Evolutionary conservation across 768 basidiomycete species (phyloP), one percentile per base, ranked within the genome.

Genomic region (Agaricus blazei): DNA sequence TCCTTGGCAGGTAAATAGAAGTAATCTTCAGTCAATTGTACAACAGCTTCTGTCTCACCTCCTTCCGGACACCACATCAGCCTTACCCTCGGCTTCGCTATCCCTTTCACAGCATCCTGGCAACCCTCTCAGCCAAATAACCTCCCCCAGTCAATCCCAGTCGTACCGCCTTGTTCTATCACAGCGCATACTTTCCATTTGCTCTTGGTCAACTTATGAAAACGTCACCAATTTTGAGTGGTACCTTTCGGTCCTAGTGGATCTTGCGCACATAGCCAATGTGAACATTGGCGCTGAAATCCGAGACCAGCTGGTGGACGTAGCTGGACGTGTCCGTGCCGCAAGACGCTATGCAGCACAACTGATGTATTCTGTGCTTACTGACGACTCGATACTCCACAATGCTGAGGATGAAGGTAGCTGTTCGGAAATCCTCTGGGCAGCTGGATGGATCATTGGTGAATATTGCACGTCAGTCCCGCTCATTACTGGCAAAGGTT

Each of bases 361-460:
- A 66, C 74, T 95, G 51, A 88, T 95, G 85, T 83, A 85, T 57
- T 84, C 86, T 48, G 65, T 98, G 8, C 67, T 98, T 41, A 81
- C 79, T 46, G 95, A 98, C 60, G 87, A 91, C 43, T 77, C 79
- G 0, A 80, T 95, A 62, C 60, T 93, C 49, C 72, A 78, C 52
- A 85, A 84, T 65, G 83, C 85, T 2, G 71, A 74, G 19, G 87
- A 90, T 23, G 79, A 81, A 48, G 86, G 83, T 1, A 85, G 84
- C 65, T 95, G 91, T 63, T 81, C 85, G 0, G 91, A 95, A 64
- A 82, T 96, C 8, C 73, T 97, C 2, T 93, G 90, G 82, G 97
- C 95, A 0, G 95, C 94, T 9, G 93, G 93, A 4, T 99, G 92
- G 90, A 90, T 98, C 61, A 93, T 91, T 59, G 96, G 95, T 19